These are phyloP conservation scores for Mollisiaceae sp. DNA, from an alignment of 2,329 filamentous ascomycete species.

Conservation along the genomic window DNA sequence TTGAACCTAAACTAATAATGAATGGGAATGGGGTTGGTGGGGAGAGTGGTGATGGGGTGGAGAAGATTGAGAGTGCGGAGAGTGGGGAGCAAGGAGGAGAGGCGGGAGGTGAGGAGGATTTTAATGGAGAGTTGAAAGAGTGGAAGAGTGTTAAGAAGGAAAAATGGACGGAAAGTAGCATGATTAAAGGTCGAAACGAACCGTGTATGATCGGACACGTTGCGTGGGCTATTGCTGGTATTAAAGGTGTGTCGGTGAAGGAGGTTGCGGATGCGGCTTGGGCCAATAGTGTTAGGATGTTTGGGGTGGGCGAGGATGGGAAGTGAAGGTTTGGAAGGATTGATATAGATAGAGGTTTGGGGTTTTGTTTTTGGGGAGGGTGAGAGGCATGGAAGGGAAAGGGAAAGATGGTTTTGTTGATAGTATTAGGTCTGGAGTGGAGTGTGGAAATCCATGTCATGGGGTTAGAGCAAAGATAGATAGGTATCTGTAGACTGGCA, in stretches of 20 bases:
- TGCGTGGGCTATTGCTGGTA: conserved; percentile 83
- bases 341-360: too few species aligned
- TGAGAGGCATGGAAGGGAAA: too few species aligned
- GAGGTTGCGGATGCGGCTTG: conserved; percentile 87
- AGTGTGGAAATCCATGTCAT: too few species aligned
- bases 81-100: conserved; percentile 5
- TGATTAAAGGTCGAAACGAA: conserved; percentile 96
- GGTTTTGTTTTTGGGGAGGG: too few species aligned
- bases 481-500: too few species aligned
- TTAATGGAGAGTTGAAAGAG: conserved; percentile 64
- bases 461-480: too few species aligned
- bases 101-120: conserved; percentile 37
- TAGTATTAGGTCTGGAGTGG: too few species aligned
- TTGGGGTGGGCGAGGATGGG: conserved; percentile 64
- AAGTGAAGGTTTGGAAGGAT: neutral
- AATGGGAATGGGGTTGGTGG: neutral
- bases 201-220: conserved; percentile 85
- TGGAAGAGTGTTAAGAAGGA: conserved; percentile 95
- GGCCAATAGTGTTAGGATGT: conserved; percentile 81
- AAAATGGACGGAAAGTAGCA: conserved; percentile 83
- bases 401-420: too few species aligned
- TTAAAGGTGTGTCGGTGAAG: conserved; percentile 80
- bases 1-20: too few species aligned
- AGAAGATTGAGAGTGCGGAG: neutral
- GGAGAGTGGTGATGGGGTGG: neutral